Conservation (phyloP, 768 basidiomycete genomes). For the Cystofilobasidium macerans region DNA sequence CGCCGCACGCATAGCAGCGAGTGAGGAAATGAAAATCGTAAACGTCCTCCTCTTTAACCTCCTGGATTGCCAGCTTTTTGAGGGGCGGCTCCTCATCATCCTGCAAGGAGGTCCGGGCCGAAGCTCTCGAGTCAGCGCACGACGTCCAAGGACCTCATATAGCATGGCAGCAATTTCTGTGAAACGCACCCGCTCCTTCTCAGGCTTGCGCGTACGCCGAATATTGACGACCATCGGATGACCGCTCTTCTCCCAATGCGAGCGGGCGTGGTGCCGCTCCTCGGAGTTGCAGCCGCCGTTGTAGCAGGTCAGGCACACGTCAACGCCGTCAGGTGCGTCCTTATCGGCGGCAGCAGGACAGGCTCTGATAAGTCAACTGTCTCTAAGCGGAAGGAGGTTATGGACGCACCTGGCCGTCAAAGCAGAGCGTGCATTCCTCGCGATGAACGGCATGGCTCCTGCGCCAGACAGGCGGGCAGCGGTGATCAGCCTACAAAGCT, state of each 20-base stretch:
- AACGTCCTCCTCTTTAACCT: conserved; percentile 69
- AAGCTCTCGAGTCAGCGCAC: too few species aligned
- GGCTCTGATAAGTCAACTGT: neutral
- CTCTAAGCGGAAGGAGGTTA: neutral
- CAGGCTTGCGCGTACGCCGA: conserved; percentile 57
- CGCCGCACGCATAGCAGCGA: conserved; percentile 66
- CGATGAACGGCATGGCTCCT: conserved; percentile 36
- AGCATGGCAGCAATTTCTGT: too few species aligned
- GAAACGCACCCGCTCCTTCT: conserved; percentile 53
- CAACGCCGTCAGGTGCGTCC: conserved; percentile 65
- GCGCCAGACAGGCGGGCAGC: too few species aligned
- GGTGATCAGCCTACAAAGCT: neutral
- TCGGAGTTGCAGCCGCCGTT: conserved; percentile 68
- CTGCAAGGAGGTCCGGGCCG: too few species aligned
- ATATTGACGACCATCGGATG: conserved; percentile 74
- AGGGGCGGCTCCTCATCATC: conserved; percentile 68
- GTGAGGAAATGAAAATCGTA: conserved; percentile 58
- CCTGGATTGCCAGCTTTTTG: conserved; percentile 74
- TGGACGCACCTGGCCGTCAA: conserved; percentile 67
- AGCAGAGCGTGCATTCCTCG: conserved; percentile 95
- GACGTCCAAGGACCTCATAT: neutral
- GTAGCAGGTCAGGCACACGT: conserved; percentile 86
- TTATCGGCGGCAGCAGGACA: conserved; percentile 34
- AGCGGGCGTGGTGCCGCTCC: conserved; percentile 54
- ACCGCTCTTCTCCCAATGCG: conserved; percentile 59